phyloP scores from a whole-genome alignment of 1,139 yeast species.

The Geotrichum fermentans region DNA sequence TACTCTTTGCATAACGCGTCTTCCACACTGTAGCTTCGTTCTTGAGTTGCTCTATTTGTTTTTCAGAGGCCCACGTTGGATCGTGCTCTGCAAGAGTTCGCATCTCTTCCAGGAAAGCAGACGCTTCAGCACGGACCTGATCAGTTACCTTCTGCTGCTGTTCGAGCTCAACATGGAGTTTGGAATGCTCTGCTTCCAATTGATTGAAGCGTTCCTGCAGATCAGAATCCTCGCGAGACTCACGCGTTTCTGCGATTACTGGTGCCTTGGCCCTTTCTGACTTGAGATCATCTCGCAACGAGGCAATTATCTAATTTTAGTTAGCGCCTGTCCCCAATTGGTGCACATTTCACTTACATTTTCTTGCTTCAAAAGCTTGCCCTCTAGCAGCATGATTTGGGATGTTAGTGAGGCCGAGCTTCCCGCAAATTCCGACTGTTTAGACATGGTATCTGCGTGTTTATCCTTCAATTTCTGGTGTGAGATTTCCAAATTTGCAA shows the following conservation, averaged over 20 bases:
- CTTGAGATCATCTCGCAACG: conserved; percentile 15
- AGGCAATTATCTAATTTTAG: conserved; percentile 12
- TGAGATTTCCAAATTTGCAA: conserved; percentile 14
- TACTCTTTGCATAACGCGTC: conserved; percentile 34
- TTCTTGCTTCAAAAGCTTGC: conserved; percentile 22
- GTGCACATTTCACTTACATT: conserved; percentile 16
- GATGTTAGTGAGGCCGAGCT: conserved; percentile 24
- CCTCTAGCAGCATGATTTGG: conserved; percentile 23
- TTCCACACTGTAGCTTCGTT: conserved; percentile 40
- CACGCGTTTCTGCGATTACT: background rate
- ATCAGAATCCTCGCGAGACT: conserved; percentile 10
- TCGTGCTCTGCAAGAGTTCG: conserved; percentile 37
- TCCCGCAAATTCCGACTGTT: conserved; percentile 25
- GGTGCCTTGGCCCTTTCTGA: background rate
- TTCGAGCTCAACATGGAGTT: conserved; percentile 30
- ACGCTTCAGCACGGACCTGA: conserved; percentile 42
- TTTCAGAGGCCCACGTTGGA: conserved; percentile 27
- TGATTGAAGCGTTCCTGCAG: conserved; percentile 24
- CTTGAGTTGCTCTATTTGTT: conserved; percentile 32
- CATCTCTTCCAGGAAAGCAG: conserved; percentile 41
- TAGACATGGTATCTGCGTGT: conserved; percentile 21
- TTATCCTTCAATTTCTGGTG: conserved; percentile 22
- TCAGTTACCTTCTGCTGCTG: conserved; percentile 39
- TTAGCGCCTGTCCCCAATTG: background rate
- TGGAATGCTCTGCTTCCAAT: conserved; percentile 26